These are phyloP conservation scores for Geotrichum histeridarum DNA, from an alignment of 1,139 yeast genomes.

Conservation along the genomic window DNA sequence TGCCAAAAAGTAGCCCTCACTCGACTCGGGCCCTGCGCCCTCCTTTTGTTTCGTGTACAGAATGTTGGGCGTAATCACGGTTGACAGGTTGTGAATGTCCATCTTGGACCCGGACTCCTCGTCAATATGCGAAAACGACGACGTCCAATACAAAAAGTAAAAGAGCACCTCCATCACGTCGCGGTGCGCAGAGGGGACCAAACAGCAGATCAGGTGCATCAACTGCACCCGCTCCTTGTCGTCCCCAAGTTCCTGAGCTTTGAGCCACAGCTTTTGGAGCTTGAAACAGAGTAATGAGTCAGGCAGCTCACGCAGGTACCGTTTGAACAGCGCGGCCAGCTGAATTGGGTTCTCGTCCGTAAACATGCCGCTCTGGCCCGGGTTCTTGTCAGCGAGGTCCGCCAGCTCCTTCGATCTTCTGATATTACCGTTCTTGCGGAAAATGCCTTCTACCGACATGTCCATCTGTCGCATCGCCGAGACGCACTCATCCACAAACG, in stretches of 20 bases:
- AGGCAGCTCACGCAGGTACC: conserved; percentile 87
- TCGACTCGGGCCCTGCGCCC: conserved; percentile 36
- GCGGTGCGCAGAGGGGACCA: conserved; percentile 77
- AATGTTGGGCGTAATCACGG: conserved; percentile 91
- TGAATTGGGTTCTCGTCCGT: conserved; percentile 82
- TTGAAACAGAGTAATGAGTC: conserved; percentile 79
- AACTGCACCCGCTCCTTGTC: conserved; percentile 49
- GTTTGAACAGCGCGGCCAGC: conserved; percentile 87
- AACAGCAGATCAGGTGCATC: conserved; percentile 66
- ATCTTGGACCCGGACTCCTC: conserved; percentile 74
- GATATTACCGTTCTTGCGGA: conserved; percentile 94
- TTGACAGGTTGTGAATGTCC: conserved; percentile 93
- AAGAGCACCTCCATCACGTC: conserved; percentile 82
- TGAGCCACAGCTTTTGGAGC: conserved; percentile 75
- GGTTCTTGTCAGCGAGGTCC: conserved; percentile 68
- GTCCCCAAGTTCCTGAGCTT: conserved; percentile 55
- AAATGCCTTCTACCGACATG: conserved; percentile 94
- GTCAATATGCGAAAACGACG: conserved; percentile 77
- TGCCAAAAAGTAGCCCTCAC: conserved; percentile 82
- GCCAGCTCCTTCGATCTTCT: conserved; percentile 71
- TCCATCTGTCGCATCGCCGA: conserved; percentile 84
- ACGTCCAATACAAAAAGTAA: conserved; percentile 89
- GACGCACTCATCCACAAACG: conserved; percentile 79
- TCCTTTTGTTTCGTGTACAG: conserved; percentile 44
- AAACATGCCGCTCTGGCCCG: conserved; percentile 67